Evolutionary conservation across 2,329 filamentous ascomycete genomes (phyloP), one percentile per base, ranked within the genome.

Genomic region (Trichoderma atroviride): DNA sequence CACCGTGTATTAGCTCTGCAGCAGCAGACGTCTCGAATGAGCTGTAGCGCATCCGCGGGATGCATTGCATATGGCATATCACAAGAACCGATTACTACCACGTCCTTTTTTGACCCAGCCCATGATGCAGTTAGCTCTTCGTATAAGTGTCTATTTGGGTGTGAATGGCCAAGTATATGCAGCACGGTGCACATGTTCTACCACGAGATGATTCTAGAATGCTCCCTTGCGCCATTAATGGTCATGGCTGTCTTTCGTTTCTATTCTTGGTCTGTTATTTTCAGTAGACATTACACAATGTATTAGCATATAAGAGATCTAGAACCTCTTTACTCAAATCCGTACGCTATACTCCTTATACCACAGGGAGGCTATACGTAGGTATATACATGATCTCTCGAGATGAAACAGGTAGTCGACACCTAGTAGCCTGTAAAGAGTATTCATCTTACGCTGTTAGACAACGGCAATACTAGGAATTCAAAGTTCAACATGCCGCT

Each of bases 1-100:
- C 62, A 65, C 62, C 24, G 62, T 65, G 58, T 61, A 27, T 40
- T 61, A 57, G 62, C 52, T 57, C 24, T 65, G 62, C 52, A 65
- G 35, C 19, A 10, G 43, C 52, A 55, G 22, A 52, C 52, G 43
- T 57, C 62, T 56, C 52, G 52, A 65, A 56, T 24, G 35, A 27
- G 62, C 52, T 16, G 59, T 62, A 52, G 62, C 37, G 61, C 61
- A 19, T 43, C 35, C 37, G 61, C n/a, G 50, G 40, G 35, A 31
- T 57, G 52, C 62, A 65, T 31, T 57, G 52, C 62, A 65, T 31
- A 33, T 10, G 9, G 33, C 29, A 31, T 33, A 47, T 57, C 62
- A 65, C 62, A 65, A 37, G 33, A 65, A 29, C 61, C 35, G 62
- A 65, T n/a, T n/a, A n/a, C 22, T 40, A 47, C 27, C 27, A 40